phyloP scores from a whole-genome alignment of 345 rosid genomes.

The Dimocarpus longan region DNA sequence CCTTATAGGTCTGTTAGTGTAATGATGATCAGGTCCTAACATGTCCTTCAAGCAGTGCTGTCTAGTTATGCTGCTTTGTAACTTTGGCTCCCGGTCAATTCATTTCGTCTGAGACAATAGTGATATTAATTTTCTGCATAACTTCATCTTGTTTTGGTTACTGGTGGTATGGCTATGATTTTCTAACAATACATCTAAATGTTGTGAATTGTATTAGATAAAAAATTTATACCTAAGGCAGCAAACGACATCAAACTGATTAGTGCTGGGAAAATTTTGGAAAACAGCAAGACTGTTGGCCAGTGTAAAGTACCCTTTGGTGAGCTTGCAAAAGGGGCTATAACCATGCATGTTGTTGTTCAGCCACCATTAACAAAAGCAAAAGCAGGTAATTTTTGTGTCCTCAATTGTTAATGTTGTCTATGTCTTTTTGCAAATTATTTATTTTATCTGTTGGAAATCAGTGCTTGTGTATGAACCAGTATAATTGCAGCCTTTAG shows the following conservation, averaged over 20 bases:
- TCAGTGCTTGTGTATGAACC: not conserved
- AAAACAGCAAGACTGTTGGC: slow-evolving; percentile 79
- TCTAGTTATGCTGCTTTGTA: not conserved
- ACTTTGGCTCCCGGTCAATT: not conserved
- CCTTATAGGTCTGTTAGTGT: not conserved
- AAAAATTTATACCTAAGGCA: slow-evolving; percentile 71
- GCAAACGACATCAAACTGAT: slow-evolving; percentile 88
- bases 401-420: not conserved
- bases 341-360: slow-evolving; percentile 96
- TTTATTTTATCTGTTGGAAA: not conserved
- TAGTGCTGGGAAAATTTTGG: slow-evolving; percentile 88
- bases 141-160: not conserved
- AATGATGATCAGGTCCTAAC: not conserved
- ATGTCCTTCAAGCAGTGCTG: not conserved
- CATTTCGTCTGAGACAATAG: not conserved
- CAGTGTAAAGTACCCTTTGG: slow-evolving; percentile 84
- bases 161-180: not conserved
- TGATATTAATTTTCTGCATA: not conserved
- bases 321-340: slow-evolving; percentile 66
- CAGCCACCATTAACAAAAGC: slow-evolving; percentile 74
- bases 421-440: not conserved
- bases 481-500: not conserved
- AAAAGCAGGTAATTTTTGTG: slow-evolving; percentile 60
- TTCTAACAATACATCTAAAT: slow-evolving; percentile 11
- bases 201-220: slow-evolving; percentile 48